Evolutionary conservation across 1,139 yeast genomes (phyloP).

Genomic region (Saccharomyces pastorianus): DNA sequence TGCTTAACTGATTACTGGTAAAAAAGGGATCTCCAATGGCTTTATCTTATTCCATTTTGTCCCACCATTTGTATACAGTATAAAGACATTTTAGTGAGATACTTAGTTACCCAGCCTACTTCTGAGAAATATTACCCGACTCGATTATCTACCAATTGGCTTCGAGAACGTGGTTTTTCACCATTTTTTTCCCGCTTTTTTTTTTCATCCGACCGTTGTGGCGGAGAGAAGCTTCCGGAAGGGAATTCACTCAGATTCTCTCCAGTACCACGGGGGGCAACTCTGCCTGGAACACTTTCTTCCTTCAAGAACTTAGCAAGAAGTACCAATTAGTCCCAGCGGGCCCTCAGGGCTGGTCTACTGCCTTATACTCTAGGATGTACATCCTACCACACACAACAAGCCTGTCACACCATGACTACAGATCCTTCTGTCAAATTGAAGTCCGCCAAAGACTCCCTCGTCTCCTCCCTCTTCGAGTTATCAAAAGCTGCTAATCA

Average conservation of each 20-base stretch:
- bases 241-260: not conserved
- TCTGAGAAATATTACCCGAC: not conserved
- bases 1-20: not conserved
- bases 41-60: not conserved
- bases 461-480: constrained; percentile 71
- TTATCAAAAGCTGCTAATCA: constrained; percentile 75
- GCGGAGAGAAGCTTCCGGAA: not conserved
- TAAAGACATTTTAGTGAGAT: not conserved
- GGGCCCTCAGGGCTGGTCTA: not conserved
- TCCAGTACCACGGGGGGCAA: not conserved
- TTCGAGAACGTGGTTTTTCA: not conserved
- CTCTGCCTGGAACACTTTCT: not conserved
- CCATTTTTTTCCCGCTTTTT: not conserved
- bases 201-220: not conserved
- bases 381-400: not conserved
- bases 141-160: not conserved
- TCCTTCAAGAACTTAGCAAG: not conserved
- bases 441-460: constrained; percentile 33
- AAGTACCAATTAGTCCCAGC: not conserved
- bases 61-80: not conserved
- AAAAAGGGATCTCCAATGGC: not conserved
- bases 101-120: not conserved
- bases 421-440: constrained; percentile 28
- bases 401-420: constrained; percentile 12
- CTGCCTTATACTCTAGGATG: not conserved